These are phyloP conservation scores for Macrophomina pseudophaseolina DNA, from an alignment of 2,329 filamentous ascomycete species.

Conservation along the genomic window DNA sequence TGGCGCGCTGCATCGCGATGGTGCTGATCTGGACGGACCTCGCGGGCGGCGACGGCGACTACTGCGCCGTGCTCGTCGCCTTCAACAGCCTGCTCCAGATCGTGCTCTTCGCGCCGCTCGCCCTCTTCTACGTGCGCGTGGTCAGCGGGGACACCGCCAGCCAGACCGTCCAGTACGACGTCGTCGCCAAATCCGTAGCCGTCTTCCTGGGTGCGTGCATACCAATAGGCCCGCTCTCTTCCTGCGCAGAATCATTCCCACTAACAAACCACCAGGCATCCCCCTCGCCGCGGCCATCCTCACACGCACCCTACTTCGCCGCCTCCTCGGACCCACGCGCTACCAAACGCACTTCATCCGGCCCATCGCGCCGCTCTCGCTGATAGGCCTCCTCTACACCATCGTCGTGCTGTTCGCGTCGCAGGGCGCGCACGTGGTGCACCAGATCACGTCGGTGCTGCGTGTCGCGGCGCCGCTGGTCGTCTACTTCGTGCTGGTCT, in stretches of 20 bases:
- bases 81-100: conserved; percentile 57
- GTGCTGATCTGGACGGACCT: conserved; percentile 80
- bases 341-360: conserved; percentile 75
- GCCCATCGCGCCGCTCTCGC: conserved; percentile 72
- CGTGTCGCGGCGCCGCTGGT: conserved; percentile 80
- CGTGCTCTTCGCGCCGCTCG: conserved; percentile 54
- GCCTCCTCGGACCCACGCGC: conserved; percentile 59
- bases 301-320: conserved; percentile 69
- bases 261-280: conserved; percentile 56
- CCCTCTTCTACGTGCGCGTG: conserved; percentile 64
- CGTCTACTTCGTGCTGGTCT: conserved; percentile 80
- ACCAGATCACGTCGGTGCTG: conserved; percentile 82
- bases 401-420: conserved; percentile 85
- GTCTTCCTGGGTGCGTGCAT: conserved; percentile 62
- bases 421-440: conserved; percentile 76
- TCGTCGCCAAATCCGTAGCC: conserved; percentile 78
- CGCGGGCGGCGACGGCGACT: conserved; percentile 77
- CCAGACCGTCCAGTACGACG: conserved; percentile 60
- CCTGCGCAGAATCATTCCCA: neutral
- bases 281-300: conserved; percentile 80
- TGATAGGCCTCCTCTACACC: conserved; percentile 85
- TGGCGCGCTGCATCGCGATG: conserved; percentile 90
- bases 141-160: conserved; percentile 58
- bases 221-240: neutral
- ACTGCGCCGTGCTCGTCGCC: conserved; percentile 69